A percentile compares a stretch with the other conserved stretches of the same genome.
phyloP scores from a whole-genome alignment of 2,329 filamentous ascomycete genomes.

The Fusarium concolor region DNA sequence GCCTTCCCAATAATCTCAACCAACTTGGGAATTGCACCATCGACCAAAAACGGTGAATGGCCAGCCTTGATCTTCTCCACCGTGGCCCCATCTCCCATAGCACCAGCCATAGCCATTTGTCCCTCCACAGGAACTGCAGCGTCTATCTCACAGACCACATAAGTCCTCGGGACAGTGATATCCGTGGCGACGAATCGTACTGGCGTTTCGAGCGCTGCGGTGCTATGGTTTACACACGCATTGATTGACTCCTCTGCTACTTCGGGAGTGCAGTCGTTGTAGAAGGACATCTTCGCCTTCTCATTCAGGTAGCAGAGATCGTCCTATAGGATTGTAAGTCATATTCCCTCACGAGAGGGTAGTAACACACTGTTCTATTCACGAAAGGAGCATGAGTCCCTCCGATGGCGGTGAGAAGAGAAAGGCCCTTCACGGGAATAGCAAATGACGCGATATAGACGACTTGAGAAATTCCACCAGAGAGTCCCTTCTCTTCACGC shows the following conservation, averaged over 20 bases:
- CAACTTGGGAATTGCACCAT: background rate
- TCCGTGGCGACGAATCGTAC: constrained; percentile 40
- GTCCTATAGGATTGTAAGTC: background rate
- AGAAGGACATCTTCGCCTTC: constrained; percentile 2
- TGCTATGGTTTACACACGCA: constrained; percentile 30
- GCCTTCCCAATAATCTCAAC: background rate
- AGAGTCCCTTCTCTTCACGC: constrained; percentile 34
- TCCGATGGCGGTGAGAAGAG: background rate
- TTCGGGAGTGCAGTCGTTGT: background rate
- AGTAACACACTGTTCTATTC: background rate
- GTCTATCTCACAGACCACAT: constrained; percentile 45
- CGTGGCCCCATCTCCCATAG: background rate
- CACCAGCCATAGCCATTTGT: constrained; percentile 40
- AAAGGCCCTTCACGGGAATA: constrained; percentile 20
- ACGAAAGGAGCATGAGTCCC: background rate
- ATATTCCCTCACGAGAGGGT: fast-evolving
- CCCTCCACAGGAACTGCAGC: constrained; percentile 27
- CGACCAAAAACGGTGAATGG: constrained; percentile 1
- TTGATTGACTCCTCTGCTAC: background rate
- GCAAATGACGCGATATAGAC: constrained; percentile 47
- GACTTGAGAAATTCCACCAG: constrained; percentile 47
- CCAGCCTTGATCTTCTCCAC: background rate
- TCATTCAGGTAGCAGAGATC: constrained; percentile 15
- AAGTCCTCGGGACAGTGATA: constrained; percentile 42
- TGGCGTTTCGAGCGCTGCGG: constrained; percentile 24